These are phyloP conservation scores for Naganishia vaughanmartiniae DNA, from an alignment of 768 basidiomycete species.

Conservation along the genomic window DNA sequence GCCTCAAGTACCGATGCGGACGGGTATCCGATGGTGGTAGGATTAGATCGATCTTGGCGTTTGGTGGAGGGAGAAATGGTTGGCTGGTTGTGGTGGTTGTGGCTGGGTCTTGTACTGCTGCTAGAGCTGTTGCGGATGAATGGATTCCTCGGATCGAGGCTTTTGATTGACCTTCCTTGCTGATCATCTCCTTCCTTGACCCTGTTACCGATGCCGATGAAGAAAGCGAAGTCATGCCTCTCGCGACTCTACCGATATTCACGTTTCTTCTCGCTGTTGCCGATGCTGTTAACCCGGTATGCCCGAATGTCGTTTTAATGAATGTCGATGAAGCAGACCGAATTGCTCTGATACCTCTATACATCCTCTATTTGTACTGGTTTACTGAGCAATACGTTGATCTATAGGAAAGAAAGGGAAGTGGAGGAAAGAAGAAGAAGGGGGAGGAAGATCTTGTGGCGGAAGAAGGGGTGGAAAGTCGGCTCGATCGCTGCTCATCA, in stretches of 20 bases:
- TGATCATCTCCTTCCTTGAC: neutral
- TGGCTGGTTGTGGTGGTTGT: constrained; percentile 5
- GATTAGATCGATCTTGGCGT: constrained; percentile 32
- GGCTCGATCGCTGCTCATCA: no score
- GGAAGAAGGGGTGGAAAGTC: no score
- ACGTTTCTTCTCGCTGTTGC: neutral
- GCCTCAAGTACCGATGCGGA: constrained; percentile 62
- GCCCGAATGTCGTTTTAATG: no score
- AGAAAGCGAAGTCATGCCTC: neutral
- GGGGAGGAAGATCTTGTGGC: no score
- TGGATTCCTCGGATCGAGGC: neutral
- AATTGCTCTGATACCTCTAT: no score
- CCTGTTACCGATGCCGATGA: neutral
- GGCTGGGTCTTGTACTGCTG: neutral
- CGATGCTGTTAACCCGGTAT: no score
- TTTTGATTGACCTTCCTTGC: neutral
- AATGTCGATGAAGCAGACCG: no score
- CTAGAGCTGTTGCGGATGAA: neutral
- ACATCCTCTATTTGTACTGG: no score
- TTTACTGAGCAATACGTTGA: no score
- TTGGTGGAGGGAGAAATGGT: constrained; percentile 28
- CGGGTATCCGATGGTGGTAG: constrained; percentile 49
- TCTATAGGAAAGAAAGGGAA: no score
- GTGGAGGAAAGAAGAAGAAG: no score
- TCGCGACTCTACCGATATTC: neutral